Conservation (phyloP, 352 stramenopile species). For the Peronosclerospora sorghi region DNA sequence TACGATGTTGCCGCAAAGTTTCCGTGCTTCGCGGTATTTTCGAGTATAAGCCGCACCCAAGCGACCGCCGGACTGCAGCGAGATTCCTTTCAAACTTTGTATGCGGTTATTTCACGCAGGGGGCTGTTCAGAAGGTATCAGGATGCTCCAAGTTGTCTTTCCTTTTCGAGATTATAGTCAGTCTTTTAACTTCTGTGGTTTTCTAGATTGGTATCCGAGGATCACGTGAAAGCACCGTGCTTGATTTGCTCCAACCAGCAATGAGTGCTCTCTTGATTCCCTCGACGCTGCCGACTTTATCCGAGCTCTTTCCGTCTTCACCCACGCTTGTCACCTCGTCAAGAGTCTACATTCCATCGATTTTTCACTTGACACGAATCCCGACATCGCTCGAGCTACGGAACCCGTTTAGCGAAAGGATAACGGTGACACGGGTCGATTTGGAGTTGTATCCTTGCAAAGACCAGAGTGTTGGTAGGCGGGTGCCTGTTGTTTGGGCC, state of each 20-base stretch:
- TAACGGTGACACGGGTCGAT: slow-evolving; percentile 55
- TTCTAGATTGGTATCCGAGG: slow-evolving; percentile 60
- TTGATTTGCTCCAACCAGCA: slow-evolving; percentile 57
- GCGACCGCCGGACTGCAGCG: slow-evolving; percentile 22
- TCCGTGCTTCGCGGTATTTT: slow-evolving; percentile 51
- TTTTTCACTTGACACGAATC: slow-evolving; percentile 59
- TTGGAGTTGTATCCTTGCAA: slow-evolving; percentile 69
- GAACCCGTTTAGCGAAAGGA: slow-evolving; percentile 74
- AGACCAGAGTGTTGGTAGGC: slow-evolving; percentile 41
- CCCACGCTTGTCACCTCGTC: slow-evolving; percentile 69
- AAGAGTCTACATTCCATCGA: slow-evolving; percentile 58
- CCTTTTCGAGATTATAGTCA: too few species aligned
- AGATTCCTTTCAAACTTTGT: slow-evolving; percentile 82
- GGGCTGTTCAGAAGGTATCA: slow-evolving; percentile 45
- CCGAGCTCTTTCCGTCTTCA: slow-evolving; percentile 50
- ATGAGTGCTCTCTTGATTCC: slow-evolving; percentile 44
- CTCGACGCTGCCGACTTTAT: slow-evolving; percentile 43
- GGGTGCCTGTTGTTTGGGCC: not conserved
- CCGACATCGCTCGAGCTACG: slow-evolving; percentile 61
- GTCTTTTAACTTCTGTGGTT: too few species aligned
- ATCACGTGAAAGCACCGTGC: slow-evolving; percentile 32
- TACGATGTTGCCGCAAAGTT: slow-evolving; percentile 51
- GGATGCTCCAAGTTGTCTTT: not conserved
- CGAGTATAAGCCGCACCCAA: slow-evolving; percentile 30
- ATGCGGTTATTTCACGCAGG: slow-evolving; percentile 64